Evolutionary conservation across 208 protist genomes (phyloP), one percentile per base, ranked within the genome.

Genomic region (Wallacemonas collosoma): DNA sequence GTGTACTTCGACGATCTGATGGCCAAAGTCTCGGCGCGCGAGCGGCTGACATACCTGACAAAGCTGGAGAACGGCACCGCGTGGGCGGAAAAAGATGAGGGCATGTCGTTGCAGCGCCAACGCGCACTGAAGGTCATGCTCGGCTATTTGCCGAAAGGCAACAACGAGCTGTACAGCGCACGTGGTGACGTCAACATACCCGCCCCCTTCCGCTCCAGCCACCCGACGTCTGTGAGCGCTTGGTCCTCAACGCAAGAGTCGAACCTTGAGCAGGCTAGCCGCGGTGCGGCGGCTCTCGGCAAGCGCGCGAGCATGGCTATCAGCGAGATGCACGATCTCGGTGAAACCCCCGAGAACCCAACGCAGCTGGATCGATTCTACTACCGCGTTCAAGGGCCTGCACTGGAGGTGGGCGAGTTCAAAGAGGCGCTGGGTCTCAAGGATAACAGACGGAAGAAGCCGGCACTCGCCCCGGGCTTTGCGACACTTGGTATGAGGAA

Each of bases 371-470:
- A 94, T 55, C 88, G 86, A 48, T 94, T 93, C 77, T 96, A 94
- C 76, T 96, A 96, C 77, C 70, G 76, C 7, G 75, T 89, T 44
- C 81, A 91, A 51, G 91, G 91, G 1, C 84, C 91, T 3, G 91
- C 91, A 41, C 75, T 96, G 48, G 89, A 94, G 75, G 82, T 91
- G 45, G 91, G 91, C 68, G 89, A 91, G 76, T 77, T 96, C 45
- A 96, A 96, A 80, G 88, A 96, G 71, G 87, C 91, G 26, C 72
- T 96, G 15, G 91, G 91, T n/a, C 81, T 96, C 40, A 96, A 96
- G 71, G 75, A 88, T 68, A 96, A 96, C 69, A 82, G 91, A 45
- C 71, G 74, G 41, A 82, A 77, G 61, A 62, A 76, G 38, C 85
- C 86, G 38, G 80, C 85, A 26, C 62, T 85, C 12, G 88, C 77